These are phyloP conservation scores for Fraxinus dipetala DNA, from an alignment of 305 asterid genomes.

Conservation along the genomic window DNA sequence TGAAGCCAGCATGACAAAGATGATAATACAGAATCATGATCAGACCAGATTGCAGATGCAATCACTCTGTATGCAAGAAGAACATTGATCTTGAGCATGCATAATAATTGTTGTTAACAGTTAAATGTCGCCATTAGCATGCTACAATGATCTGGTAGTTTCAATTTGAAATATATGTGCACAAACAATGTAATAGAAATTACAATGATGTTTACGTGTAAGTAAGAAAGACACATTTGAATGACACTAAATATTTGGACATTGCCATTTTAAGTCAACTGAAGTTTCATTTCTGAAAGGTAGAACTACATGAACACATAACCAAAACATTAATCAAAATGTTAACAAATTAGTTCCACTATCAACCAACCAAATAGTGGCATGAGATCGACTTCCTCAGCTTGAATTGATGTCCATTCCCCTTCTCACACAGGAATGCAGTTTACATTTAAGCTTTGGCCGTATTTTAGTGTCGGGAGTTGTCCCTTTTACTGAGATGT, in stretches of 20 bases:
- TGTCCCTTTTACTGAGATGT: background rate
- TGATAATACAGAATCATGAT: constrained; percentile 8
- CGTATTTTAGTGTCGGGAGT: background rate
- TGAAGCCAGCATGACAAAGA: background rate
- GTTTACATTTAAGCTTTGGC: background rate
- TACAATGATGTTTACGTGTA: background rate
- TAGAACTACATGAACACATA: background rate
- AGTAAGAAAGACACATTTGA: background rate
- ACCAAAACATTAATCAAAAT: background rate
- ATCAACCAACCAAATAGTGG: background rate
- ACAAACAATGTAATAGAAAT: background rate
- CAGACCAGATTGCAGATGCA: constrained; percentile 12
- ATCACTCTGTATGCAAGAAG: constrained; percentile 1
- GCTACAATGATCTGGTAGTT: background rate
- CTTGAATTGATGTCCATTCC: background rate
- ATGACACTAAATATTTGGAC: background rate
- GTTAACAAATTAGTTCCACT: background rate
- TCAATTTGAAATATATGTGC: background rate
- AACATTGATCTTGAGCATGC: background rate
- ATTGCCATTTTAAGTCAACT: background rate
- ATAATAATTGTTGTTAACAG: constrained; percentile 1
- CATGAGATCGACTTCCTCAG: background rate
- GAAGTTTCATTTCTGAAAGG: background rate
- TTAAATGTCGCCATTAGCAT: background rate
- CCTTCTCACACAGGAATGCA: background rate